Percentiles rank a stretch among this genome's conserved stretches.
phyloP scores from a whole-genome alignment of 768 basidiomycete species.

The Nevesoporus exiguus region DNA sequence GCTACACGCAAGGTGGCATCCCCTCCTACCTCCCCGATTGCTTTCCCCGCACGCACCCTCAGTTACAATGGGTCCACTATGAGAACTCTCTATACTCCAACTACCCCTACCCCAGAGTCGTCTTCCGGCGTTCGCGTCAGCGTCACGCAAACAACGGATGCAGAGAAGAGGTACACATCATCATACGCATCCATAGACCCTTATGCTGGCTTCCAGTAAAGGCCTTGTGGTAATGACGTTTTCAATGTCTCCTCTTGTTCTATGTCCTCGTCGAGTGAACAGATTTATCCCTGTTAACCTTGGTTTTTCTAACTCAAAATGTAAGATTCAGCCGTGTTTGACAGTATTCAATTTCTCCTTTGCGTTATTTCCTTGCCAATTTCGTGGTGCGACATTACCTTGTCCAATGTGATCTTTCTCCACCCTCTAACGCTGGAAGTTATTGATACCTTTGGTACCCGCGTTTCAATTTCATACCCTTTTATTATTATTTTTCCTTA shows the following conservation, averaged over 20 bases:
- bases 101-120: constrained; percentile 11
- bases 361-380: neutral
- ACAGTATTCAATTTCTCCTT: constrained; percentile 2
- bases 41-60: constrained; percentile 28
- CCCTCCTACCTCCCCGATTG: constrained; percentile 31
- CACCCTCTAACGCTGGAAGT: constrained; percentile 5
- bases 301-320: constrained; percentile 3
- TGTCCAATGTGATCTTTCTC: neutral
- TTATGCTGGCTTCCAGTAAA: constrained; percentile 19
- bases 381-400: constrained; percentile 5
- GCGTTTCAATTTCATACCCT: constrained; percentile 17
- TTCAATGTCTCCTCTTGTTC: neutral
- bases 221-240: neutral
- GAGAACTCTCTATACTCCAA: constrained; percentile 30
- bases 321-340: constrained; percentile 16
- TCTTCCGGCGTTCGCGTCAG: constrained; percentile 5
- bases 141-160: constrained; percentile 4
- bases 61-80: constrained; percentile 25
- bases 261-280: neutral
- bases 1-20: constrained; percentile 45
- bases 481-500: neutral
- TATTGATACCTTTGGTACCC: constrained; percentile 21
- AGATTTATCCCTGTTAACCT: neutral
- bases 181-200: constrained; percentile 26
- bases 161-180: constrained; percentile 25